Conservation (phyloP, 768 basidiomycete species). For the Xerocomus spinulosus region DNA sequence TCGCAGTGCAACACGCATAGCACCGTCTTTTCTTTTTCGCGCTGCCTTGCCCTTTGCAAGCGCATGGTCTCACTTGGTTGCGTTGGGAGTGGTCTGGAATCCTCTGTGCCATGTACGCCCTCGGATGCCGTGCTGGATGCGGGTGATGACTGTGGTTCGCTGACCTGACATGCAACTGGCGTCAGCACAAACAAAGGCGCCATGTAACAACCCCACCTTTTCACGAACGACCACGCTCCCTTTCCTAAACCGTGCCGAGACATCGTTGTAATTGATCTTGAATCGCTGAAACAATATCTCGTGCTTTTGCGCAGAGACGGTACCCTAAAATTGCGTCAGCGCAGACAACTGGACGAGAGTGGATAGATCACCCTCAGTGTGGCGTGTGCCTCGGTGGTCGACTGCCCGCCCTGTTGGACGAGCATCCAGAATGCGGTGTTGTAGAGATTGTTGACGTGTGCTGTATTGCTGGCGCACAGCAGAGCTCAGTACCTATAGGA, state of each 20-base stretch:
- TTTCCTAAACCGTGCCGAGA: slow-evolving; percentile 71
- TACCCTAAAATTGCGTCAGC: slow-evolving; percentile 54
- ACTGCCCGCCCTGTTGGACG: slow-evolving; percentile 75
- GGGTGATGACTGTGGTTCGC: neutral
- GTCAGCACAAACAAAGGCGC: neutral
- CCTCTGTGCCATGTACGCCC: neutral
- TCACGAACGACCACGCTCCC: slow-evolving; percentile 80
- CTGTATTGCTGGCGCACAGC: slow-evolving; percentile 39
- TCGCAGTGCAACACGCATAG: slow-evolving; percentile 74
- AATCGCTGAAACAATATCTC: slow-evolving; percentile 85
- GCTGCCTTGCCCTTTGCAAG: slow-evolving; percentile 29
- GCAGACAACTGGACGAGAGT: neutral
- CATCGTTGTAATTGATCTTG: slow-evolving; percentile 80
- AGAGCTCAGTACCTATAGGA: slow-evolving; percentile 7
- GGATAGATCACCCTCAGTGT: slow-evolving; percentile 56
- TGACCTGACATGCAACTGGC: neutral
- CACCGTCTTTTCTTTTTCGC: slow-evolving; percentile 36
- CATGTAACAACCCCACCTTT: slow-evolving; percentile 33
- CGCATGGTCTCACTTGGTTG: neutral
- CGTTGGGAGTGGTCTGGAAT: neutral
- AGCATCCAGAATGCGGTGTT: slow-evolving; percentile 97
- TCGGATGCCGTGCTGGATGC: neutral
- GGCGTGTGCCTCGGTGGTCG: slow-evolving; percentile 76
- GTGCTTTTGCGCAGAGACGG: slow-evolving; percentile 83
- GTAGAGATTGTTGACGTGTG: slow-evolving; percentile 97